Evolutionary conservation across 2,329 filamentous ascomycete genomes (phyloP), one percentile per base, ranked within the genome.

Genomic region (Rhynchosporium graminicola): DNA sequence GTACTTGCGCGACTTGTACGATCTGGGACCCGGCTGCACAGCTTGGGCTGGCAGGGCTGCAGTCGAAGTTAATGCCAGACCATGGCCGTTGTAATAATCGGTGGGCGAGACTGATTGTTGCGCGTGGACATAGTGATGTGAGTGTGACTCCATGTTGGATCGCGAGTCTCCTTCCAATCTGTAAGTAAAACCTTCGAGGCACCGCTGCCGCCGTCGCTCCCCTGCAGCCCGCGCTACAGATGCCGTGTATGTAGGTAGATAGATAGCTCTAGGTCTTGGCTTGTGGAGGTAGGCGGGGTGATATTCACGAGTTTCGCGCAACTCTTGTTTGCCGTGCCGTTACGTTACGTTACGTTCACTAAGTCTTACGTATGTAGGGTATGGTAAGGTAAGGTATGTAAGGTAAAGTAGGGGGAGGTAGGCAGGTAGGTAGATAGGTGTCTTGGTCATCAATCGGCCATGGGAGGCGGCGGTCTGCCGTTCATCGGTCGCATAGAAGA

Each of bases 1-100:
- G 58, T 72, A 72, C 51, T 74, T 74, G 31, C 72, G 60, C 31
- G 68, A 70, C 55, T 73, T 73, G 63, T 74, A 74, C n/a, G 48
- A 64, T 33, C 72, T 66, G n/a, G 72, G 72, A 12, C 71, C 71
- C n/a, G 69, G 65, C 59, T 71, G 70, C 20, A 68, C 57, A 31
- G 59, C 12, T 20, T 55, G 47, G 50, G 45, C 31, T 29, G 42
- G 59, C 15, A 61, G 60, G 29, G 54, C 40, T n/a, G 65, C 60
- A n/a, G 62, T 59, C 1, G 20, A 20, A 20, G 66, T 64, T 51
- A 71, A 40, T 45, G 69, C 69, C 57, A 71, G 62, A 31, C 67
- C 68, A 61, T 70, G 62, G 42, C 68, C 67, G 59, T 69, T 66
- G 67, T 69, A 72, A 51, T 66, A 70, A 50, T 72, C 68, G 51